Evolutionary conservation across 2,329 filamentous ascomycete genomes (phyloP), one percentile per base, ranked within the genome.

Genomic region (Trichoderma lentiforme): DNA sequence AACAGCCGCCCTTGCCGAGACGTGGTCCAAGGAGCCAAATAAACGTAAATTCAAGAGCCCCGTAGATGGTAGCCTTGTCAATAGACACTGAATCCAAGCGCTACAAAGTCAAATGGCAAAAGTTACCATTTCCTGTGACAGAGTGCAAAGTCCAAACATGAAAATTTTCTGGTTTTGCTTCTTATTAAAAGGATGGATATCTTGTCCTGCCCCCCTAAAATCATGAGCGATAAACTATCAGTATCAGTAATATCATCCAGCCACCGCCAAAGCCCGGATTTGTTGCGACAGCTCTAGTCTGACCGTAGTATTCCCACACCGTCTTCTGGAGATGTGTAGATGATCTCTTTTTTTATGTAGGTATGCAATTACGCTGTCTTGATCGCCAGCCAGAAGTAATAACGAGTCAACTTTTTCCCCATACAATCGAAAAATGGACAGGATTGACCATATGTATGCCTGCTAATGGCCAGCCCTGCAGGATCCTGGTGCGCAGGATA

Each of bases 1-100:
- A 0, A 91, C 92, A 75, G 87, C 90, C 62, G 92, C 90, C 9
- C 82, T 95, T 32, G 93, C 92, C 0, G 93, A 95, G 81, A 97
- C 94, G 1, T 98, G 93, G 91, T 84, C 87, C 2, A 82, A 83
- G 63, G 87, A 88, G 73, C 85, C 84, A 18, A 80, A 80, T 39
- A 80, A 82, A 58, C 83, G 83, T 70, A 83, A 81, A 71, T 88
- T 86, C 76, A 85, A 82, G 79, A 89, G 87, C 73, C 81, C 83
- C 4, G 86, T 89, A 7, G 87, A 89, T 70, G 85, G 84, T 47
- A 87, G 87, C 75, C 77, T 86, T 69, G 83, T 88, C 34, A 83
- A 82, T 74, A 80, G 81, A 75, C 78, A 79, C 70, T 81, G 72
- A 76, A 72, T 57, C 62, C 60, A 63, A 64, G 28, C 30, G 61